phyloP scores from a whole-genome alignment of 2,329 filamentous ascomycete species.

The Diaporthe aspalathi region DNA sequence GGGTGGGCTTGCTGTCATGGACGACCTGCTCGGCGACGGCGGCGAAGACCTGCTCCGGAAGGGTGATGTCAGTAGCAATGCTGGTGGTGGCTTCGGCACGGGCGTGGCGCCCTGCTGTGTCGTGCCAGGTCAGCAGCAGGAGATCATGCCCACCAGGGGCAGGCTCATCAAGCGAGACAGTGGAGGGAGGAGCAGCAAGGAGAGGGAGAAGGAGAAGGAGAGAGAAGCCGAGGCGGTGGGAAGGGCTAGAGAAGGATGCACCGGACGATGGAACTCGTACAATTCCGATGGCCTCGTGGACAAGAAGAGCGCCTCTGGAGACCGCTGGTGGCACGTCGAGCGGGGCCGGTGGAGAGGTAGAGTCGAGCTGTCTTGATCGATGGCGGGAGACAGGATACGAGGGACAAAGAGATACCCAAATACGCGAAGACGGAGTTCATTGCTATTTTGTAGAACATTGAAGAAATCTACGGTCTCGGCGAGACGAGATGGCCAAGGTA shows the following conservation, averaged over 20 bases:
- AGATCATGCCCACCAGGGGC: slow-evolving; percentile 36
- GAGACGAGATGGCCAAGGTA: neutral
- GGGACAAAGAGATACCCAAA: slow-evolving; percentile 2
- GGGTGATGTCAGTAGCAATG: slow-evolving; percentile 30
- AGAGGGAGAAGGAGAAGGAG: slow-evolving; percentile 11
- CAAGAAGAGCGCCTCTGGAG: slow-evolving; percentile 47
- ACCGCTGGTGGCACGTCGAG: slow-evolving; percentile 51
- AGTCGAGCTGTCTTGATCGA: slow-evolving; percentile 44
- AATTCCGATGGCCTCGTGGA: slow-evolving; percentile 41
- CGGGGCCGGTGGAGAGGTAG: slow-evolving; percentile 47
- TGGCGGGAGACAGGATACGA: neutral
- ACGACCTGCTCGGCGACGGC: slow-evolving; percentile 60
- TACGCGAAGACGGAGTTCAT: neutral
- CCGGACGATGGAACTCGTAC: slow-evolving; percentile 50
- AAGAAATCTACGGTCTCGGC: neutral
- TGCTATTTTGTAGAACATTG: slow-evolving; percentile 6
- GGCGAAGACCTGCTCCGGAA: slow-evolving; percentile 55
- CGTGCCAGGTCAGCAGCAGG: slow-evolving; percentile 36
- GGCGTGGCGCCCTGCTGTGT: slow-evolving; percentile 41
- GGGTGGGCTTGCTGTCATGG: slow-evolving; percentile 65
- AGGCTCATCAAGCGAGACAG: slow-evolving; percentile 33
- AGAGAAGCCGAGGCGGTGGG: slow-evolving; percentile 19
- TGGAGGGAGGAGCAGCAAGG: slow-evolving; percentile 38
- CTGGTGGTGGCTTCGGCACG: slow-evolving; percentile 35
- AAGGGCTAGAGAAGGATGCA: slow-evolving; percentile 46